Percentiles rank a stretch among this genome's conserved stretches.
Evolutionary conservation across 2,329 filamentous ascomycete genomes (phyloP).

Genomic region (Rugonectria rugulosa): DNA sequence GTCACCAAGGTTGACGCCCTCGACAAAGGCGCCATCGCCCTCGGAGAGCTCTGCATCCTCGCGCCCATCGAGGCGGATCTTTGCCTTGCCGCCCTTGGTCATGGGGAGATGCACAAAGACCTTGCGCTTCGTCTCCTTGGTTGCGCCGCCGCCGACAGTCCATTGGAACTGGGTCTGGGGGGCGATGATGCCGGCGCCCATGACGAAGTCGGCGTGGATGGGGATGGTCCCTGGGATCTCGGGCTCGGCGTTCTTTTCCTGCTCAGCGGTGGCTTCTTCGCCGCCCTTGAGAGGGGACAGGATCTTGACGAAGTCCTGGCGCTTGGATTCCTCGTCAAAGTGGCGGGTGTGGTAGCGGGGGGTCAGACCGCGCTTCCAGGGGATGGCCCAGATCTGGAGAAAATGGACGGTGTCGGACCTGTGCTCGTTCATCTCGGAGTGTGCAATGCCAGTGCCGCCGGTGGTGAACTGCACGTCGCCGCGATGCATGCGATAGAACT

Average conservation of each 20-base stretch:
- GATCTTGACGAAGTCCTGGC: conserved; percentile 74
- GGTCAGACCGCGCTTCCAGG: conserved; percentile 75
- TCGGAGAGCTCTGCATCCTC: conserved; percentile 72
- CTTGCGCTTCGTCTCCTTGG: conserved; percentile 66
- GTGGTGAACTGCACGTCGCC: conserved; percentile 92
- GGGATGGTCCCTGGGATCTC: conserved; percentile 74
- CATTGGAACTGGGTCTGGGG: conserved; percentile 74
- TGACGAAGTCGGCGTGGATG: conserved; percentile 83
- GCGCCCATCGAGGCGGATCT: conserved; percentile 71
- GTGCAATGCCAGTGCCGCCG: conserved; percentile 81
- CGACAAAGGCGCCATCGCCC: conserved; percentile 83
- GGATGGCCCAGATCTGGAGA: conserved; percentile 87
- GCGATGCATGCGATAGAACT: conserved; percentile 75
- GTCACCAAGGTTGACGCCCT: conserved; percentile 69
- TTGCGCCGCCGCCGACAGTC: conserved; percentile 69
- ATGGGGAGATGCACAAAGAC: conserved; percentile 84
- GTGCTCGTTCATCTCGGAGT: conserved; percentile 85
- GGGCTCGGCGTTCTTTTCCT: conserved; percentile 71
- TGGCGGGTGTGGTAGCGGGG: conserved; percentile 80
- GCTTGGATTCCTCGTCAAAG: conserved; percentile 78
- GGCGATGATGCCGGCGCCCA: conserved; percentile 78
- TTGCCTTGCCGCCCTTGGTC: conserved; percentile 77
- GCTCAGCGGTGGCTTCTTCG: conserved; percentile 63
- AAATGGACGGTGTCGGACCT: conserved; percentile 77
- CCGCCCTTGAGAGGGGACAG: conserved; percentile 78